These are phyloP conservation scores for Nakazawaea molendinolei DNA, from an alignment of 805 yeast genomes.

Conservation along the genomic window DNA sequence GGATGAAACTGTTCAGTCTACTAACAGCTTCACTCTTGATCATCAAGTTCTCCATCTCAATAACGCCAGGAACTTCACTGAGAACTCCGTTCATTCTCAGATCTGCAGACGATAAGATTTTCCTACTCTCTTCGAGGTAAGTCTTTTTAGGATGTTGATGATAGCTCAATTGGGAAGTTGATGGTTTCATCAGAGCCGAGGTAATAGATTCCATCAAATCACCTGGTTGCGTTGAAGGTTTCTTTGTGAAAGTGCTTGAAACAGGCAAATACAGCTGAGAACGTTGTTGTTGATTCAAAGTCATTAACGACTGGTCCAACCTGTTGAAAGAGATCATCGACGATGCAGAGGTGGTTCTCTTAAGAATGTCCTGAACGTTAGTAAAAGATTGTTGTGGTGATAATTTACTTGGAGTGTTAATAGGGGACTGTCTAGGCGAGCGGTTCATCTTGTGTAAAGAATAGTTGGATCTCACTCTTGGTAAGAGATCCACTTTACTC, in stretches of 20 bases:
- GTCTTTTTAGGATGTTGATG: constrained; percentile 1
- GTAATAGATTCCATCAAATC: constrained; percentile 10
- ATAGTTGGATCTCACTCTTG: constrained; percentile 10
- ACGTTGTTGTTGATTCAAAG: constrained; percentile 5
- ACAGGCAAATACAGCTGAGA: constrained; percentile 5
- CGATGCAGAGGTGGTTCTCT: constrained; percentile 6
- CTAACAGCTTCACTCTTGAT: constrained; percentile 7
- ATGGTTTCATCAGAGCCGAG: constrained; percentile 9
- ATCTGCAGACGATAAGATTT: not conserved
- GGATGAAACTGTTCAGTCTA: constrained; percentile 3
- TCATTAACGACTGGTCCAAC: constrained; percentile 5
- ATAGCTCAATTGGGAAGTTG: constrained; percentile 1
- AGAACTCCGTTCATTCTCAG: constrained; percentile 7
- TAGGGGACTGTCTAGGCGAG: constrained; percentile 13
- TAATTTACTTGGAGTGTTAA: constrained; percentile 7
- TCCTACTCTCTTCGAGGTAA: constrained; percentile 10
- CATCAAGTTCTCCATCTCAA: constrained; percentile 6
- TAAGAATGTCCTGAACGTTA: constrained; percentile 7
- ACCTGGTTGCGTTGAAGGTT: not conserved
- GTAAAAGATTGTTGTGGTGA: constrained; percentile 11
- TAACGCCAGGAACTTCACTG: constrained; percentile 8
- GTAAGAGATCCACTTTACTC: constrained; percentile 9
- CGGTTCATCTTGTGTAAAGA: constrained; percentile 10
- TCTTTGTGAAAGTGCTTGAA: not conserved
- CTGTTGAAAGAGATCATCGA: constrained; percentile 11